These are phyloP conservation scores for Malus asiatica DNA, from an alignment of 306 rosid species.

Conservation along the genomic window DNA sequence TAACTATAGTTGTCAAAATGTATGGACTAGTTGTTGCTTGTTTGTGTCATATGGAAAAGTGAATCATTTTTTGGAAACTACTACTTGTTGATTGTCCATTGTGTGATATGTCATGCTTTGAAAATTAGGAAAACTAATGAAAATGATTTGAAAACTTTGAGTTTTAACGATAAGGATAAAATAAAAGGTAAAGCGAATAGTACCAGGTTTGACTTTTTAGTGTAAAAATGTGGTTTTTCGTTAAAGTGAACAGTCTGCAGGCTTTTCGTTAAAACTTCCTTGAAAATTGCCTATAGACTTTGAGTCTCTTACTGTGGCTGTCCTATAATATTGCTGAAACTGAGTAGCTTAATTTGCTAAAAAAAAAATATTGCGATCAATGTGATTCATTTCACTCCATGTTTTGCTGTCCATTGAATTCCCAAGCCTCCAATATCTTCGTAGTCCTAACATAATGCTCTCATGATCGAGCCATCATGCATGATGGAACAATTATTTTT, in stretches of 20 bases:
- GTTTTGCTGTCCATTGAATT: neutral
- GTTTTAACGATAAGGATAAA: no score
- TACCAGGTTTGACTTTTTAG: no score
- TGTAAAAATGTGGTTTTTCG: no score
- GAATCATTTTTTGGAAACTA: neutral
- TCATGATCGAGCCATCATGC: neutral
- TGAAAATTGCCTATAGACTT: neutral
- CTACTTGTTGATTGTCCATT: neutral
- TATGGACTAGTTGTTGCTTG: neutral
- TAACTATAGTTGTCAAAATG: neutral
- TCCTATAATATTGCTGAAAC: neutral
- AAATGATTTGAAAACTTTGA: no score
- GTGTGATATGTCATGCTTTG: neutral
- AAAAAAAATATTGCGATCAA: neutral
- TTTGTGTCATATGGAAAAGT: neutral
- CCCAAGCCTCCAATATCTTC: neutral
- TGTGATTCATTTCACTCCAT: neutral
- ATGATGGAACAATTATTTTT: neutral
- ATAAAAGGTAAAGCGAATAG: no score
- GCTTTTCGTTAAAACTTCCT: no score
- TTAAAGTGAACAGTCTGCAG: no score
- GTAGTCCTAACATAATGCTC: neutral
- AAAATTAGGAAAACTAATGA: neutral
- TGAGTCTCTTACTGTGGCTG: neutral
- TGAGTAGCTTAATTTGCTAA: neutral